These are phyloP conservation scores for Aspergillus wentii DNA, from an alignment of 495 filamentous ascomycete genomes.

Conservation along the genomic window DNA sequence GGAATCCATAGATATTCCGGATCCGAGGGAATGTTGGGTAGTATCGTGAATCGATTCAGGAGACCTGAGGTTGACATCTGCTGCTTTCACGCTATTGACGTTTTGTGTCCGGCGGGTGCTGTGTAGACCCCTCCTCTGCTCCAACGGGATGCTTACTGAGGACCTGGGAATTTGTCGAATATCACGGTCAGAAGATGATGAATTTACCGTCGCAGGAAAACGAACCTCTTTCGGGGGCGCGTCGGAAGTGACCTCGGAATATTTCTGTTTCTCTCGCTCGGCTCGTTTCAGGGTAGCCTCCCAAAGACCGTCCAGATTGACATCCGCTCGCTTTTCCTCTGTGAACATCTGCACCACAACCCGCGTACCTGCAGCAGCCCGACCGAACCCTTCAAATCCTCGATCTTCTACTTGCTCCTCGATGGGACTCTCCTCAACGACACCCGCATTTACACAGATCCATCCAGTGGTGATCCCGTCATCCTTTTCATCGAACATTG, in stretches of 20 bases:
- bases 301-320: conserved; percentile 84
- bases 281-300: conserved; percentile 41
- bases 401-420: conserved; percentile 29
- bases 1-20: conserved; percentile 12
- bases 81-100: no score
- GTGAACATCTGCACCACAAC: conserved; percentile 91
- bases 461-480: conserved; percentile 88
- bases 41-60: no score
- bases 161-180: conserved; percentile 8
- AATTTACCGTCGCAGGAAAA: conserved; percentile 11
- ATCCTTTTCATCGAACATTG: conserved; percentile 48
- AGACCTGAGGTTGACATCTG: no score
- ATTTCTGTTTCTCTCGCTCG: conserved; percentile 26
- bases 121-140: conserved; percentile 14
- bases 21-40: conserved; percentile 5
- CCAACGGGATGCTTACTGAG: conserved; percentile 5
- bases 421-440: conserved; percentile 49
- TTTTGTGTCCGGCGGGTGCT: conserved; percentile 4
- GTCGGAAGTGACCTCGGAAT: conserved; percentile 8
- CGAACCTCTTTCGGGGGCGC: conserved; percentile 23
- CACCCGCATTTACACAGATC: conserved; percentile 89
- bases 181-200: not conserved
- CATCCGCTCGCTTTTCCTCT: conserved; percentile 73
- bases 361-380: conserved; percentile 46
- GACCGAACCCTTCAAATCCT: conserved; percentile 71